Percentiles rank a stretch among this genome's conserved stretches.
phyloP scores from a whole-genome alignment of 164 flowering plant species.

The Vitis rupestris region DNA sequence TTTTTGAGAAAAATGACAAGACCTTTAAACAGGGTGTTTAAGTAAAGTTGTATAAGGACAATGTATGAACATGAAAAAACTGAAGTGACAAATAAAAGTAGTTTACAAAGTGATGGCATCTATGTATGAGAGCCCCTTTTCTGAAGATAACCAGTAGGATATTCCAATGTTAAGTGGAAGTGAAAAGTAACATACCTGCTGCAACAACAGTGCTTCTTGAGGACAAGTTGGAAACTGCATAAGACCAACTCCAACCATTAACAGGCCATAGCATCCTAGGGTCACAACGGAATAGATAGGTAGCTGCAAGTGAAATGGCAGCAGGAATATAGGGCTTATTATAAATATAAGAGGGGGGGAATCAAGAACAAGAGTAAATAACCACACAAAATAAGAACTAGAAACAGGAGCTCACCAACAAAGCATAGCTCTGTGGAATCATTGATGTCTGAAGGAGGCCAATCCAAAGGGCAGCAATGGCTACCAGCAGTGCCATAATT shows the following conservation, averaged over 20 bases:
- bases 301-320: constrained; percentile 43
- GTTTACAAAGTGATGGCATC: too few relatives aligned
- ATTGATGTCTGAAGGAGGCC: constrained; percentile 61
- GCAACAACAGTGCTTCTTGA: constrained; percentile 71
- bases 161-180: neutral
- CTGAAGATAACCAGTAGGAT: neutral
- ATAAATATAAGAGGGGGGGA: neutral
- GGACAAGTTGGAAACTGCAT: constrained; percentile 79
- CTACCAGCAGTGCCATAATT: constrained; percentile 62
- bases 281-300: constrained; percentile 74
- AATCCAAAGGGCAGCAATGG: constrained; percentile 72
- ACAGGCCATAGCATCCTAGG: constrained; percentile 87
- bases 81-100: too few relatives aligned
- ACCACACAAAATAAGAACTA: neutral
- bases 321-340: neutral
- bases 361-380: neutral
- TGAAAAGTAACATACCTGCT: constrained; percentile 43
- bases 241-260: constrained; percentile 87
- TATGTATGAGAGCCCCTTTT: too few relatives aligned
- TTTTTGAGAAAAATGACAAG: too few relatives aligned
- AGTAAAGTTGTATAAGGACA: too few relatives aligned
- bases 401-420: constrained; percentile 63
- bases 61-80: too few relatives aligned
- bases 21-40: too few relatives aligned
- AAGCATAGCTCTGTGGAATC: constrained; percentile 60